A percentile compares a stretch with the other conserved stretches of the same genome.
These are phyloP conservation scores for Baorangia bicolor DNA, from an alignment of 768 basidiomycete species.

Conservation along the genomic window DNA sequence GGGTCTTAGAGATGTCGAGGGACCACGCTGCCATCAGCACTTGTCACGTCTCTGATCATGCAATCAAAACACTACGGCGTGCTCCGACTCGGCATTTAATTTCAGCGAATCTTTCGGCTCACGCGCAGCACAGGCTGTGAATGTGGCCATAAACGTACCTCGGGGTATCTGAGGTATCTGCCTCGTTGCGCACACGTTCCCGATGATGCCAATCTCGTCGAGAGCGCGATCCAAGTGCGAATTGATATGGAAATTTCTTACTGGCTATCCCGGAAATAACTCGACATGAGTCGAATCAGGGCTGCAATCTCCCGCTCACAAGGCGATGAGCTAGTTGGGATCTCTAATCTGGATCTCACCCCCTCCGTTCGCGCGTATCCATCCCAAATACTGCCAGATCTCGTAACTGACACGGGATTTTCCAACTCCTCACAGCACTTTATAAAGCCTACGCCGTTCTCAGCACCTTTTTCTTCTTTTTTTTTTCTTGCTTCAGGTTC, in stretches of 20 bases:
- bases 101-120: slow-evolving; percentile 10
- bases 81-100: slow-evolving; percentile 23
- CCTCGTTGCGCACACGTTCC: slow-evolving; percentile 34
- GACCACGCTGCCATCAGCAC: slow-evolving; percentile 13
- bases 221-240: slow-evolving; percentile 19
- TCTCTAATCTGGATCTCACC: slow-evolving; percentile 25
- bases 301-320: slow-evolving; percentile 12
- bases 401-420: slow-evolving; percentile 31
- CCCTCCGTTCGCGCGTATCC: neutral
- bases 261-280: slow-evolving; percentile 32
- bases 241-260: slow-evolving; percentile 13
- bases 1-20: slow-evolving; percentile 1
- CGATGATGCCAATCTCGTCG: slow-evolving; percentile 28
- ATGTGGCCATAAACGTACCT: neutral
- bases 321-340: slow-evolving; percentile 7
- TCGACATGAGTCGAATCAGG: slow-evolving; percentile 27
- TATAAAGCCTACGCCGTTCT: slow-evolving; percentile 24
- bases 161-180: slow-evolving; percentile 17
- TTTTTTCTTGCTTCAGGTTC: slow-evolving; percentile 5
- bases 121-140: slow-evolving; percentile 14
- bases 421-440: slow-evolving; percentile 14
- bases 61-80: slow-evolving; percentile 6
- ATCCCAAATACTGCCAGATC: slow-evolving; percentile 8
- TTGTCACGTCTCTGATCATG: neutral
- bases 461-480: slow-evolving; percentile 7